Evolutionary conservation across 495 filamentous ascomycete genomes (phyloP), one percentile per base, ranked within the genome.

Genomic region (Chaetomium fimeti): DNA sequence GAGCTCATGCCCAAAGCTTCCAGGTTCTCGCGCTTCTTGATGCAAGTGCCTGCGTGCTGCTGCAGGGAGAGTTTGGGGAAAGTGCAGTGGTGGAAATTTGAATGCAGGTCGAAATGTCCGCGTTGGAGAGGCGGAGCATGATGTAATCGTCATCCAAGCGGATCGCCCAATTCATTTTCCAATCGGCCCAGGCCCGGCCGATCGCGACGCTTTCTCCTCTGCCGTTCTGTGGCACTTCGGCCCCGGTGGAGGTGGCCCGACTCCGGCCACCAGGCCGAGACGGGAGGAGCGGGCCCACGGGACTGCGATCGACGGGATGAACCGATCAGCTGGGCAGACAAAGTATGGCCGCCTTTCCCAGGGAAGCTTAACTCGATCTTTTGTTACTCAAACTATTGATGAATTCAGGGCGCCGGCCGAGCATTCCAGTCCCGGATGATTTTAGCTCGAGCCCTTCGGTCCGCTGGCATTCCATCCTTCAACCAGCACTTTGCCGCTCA

Each of bases 71-170:
- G 53, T 56, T 13, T 56, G 38, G 38, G 55, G n/a, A 52, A 51
- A 12, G 28, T 51, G 58, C 58, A 25, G 22, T 3, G 45, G 52
- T 58, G 49, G 59, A 62, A 62, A 66, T 66, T 49, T 13, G 38
- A n/a, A 25, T 28, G 57, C 54, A n/a, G 57, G 38, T 59, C 49
- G 24, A 32, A 65, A 45, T 60, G 57, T 56, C 57, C 49, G 27
- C 49, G 29, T 55, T 22, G 56, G 13, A 38, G 20, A 52, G 20
- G n/a, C 40, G 18, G 9, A 36, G 54, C 57, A 65, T 65, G 63
- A 36, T 65, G 63, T 58, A 66, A 66, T 66, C 43, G 29, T 38
- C 47, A 60, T 20, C 62, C 27, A 15, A 49, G 57, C n/a, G 55
- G 57, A 36, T 36, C 32, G 32, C 32, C 32, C 32, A 36, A 36